These are phyloP conservation scores for Fusarium domesticum DNA, from an alignment of 2,329 filamentous ascomycete species.

Conservation along the genomic window DNA sequence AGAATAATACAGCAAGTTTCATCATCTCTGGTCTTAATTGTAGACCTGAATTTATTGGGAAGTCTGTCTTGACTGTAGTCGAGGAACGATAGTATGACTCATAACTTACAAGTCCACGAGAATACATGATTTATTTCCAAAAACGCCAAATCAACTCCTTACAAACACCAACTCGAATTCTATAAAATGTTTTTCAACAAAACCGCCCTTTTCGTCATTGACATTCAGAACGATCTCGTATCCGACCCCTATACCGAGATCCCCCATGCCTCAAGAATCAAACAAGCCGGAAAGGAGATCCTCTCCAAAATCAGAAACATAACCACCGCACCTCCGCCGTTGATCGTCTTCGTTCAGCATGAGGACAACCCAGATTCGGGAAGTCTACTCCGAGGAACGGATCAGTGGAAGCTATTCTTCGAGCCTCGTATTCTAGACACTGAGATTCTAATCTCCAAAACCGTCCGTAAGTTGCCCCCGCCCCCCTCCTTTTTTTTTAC, in stretches of 20 bases:
- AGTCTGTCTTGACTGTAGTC: too few relatives aligned
- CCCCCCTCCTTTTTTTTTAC: not conserved
- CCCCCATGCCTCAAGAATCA: slow-evolving; percentile 6
- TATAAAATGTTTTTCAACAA: not conserved
- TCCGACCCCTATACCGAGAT: slow-evolving; percentile 6
- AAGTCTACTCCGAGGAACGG: slow-evolving; percentile 5
- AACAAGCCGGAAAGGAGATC: slow-evolving; percentile 3
- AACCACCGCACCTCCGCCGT: not conserved
- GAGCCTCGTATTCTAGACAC: not conserved
- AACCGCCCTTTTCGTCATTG: slow-evolving; percentile 13
- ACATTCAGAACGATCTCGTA: slow-evolving; percentile 12
- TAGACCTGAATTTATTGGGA: too few relatives aligned
- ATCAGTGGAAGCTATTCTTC: slow-evolving; percentile 6
- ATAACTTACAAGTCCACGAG: too few relatives aligned
- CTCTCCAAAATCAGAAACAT: slow-evolving; percentile 2
- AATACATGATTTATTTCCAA: too few relatives aligned
- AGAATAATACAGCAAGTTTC: too few relatives aligned
- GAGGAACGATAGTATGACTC: too few relatives aligned
- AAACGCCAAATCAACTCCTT: too few relatives aligned
- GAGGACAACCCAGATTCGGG: slow-evolving; percentile 9
- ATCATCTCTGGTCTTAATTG: too few relatives aligned
- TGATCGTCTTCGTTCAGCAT: slow-evolving; percentile 15
- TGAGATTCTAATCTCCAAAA: slow-evolving; percentile 8
- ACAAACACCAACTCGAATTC: not conserved
- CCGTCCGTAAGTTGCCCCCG: slow-evolving; percentile 1